These are phyloP conservation scores for Fusarium longipes DNA, from an alignment of 2,329 filamentous ascomycete genomes.

Conservation along the genomic window DNA sequence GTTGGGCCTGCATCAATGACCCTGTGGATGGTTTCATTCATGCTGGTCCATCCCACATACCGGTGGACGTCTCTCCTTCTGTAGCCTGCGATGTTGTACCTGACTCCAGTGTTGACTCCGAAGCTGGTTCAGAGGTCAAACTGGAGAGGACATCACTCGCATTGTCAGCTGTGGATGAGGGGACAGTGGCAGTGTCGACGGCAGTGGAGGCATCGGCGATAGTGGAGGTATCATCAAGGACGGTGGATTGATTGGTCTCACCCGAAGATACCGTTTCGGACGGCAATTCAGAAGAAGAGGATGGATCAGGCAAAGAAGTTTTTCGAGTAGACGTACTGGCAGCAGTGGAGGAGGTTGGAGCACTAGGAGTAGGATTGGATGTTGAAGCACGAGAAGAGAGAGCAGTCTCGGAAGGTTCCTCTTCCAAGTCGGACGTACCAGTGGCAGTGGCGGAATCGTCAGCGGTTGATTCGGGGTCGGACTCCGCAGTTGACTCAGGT, in stretches of 20 bases:
- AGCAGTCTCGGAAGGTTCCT: conserved; percentile 42
- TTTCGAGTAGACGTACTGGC: conserved; percentile 50
- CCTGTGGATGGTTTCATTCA: conserved; percentile 17
- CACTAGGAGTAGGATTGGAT: conserved; percentile 42
- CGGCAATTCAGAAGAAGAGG: conserved; percentile 46
- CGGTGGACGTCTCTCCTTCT: conserved; percentile 41
- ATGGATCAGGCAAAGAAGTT: conserved; percentile 46
- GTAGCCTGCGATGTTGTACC: conserved; percentile 30
- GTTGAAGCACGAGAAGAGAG: conserved; percentile 47
- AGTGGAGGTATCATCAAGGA: conserved; percentile 33
- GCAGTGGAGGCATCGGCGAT: conserved; percentile 28
- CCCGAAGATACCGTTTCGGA: conserved; percentile 44
- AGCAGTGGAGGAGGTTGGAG: conserved; percentile 43
- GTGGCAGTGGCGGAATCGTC: conserved; percentile 46
- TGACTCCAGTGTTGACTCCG: conserved; percentile 18
- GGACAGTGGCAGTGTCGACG: conserved; percentile 24
- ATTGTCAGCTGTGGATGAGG: conserved; percentile 15
- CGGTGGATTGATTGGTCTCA: conserved; percentile 39
- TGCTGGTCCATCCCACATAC: conserved; percentile 48
- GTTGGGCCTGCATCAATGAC: conserved; percentile 22
- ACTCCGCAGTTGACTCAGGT: conserved; percentile 24
- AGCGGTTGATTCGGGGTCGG: conserved; percentile 33
- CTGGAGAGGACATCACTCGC: conserved; percentile 17
- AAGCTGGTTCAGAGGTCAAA: conserved; percentile 22
- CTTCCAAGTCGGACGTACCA: conserved; percentile 47